These are phyloP conservation scores for Elaeagnus macrophylla DNA, from an alignment of 306 rosid genomes.

Conservation along the genomic window DNA sequence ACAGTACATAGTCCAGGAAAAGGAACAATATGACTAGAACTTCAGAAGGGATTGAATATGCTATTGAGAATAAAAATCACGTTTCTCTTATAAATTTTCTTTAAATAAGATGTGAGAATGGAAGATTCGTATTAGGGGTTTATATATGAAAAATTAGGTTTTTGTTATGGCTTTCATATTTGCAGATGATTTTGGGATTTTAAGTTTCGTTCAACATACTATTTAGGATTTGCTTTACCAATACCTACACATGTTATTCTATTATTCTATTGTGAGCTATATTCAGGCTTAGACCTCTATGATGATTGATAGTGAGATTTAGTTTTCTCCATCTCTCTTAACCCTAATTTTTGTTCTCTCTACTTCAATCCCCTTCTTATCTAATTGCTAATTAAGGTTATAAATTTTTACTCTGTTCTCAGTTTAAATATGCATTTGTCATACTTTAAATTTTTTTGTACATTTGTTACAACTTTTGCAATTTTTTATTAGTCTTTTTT, in stretches of 20 bases:
- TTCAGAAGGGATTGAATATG: neutral
- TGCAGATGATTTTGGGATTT: no score
- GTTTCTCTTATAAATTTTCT: neutral
- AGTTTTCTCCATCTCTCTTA: no score
- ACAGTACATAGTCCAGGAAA: conserved; percentile 1
- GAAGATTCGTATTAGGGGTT: no score
- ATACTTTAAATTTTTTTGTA: neutral
- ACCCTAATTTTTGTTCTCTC: no score
- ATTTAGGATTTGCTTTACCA: no score
- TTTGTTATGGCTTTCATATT: neutral
- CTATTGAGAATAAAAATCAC: neutral
- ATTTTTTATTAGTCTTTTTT: neutral
- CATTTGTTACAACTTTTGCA: neutral
- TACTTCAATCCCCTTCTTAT: no score
- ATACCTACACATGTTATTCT: neutral
- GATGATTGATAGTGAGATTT: no score
- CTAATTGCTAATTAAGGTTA: no score
- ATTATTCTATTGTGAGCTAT: no score
- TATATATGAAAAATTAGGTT: no score
- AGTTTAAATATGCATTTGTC: neutral
- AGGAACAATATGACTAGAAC: neutral
- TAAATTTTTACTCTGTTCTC: neutral
- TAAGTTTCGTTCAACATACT: no score
- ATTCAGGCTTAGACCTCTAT: no score
- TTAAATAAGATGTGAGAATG: neutral